phyloP scores from a whole-genome alignment of 495 filamentous ascomycete species.

The Clavariopsis aquatica region DNA sequence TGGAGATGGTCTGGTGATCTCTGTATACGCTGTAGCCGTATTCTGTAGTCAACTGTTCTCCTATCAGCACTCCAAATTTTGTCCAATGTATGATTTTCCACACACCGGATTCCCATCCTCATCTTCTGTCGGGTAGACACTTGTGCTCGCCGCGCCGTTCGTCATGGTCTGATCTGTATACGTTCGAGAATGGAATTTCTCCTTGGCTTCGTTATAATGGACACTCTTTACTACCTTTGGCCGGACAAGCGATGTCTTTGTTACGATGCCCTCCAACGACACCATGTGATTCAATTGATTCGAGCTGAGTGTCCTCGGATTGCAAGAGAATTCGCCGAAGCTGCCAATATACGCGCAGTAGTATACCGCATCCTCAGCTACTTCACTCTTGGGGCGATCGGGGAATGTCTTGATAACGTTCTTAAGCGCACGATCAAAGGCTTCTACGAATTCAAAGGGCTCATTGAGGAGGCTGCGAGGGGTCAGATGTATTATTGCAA shows the following conservation, averaged over 20 bases:
- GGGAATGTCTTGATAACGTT: conserved; percentile 77
- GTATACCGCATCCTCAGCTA: conserved; percentile 69
- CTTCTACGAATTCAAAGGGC: conserved; percentile 83
- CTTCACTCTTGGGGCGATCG: conserved; percentile 61
- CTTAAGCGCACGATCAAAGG: conserved; percentile 88
- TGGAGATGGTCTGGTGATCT: conserved; percentile 96
- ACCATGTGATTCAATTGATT: conserved; percentile 92
- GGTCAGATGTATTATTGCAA: neutral
- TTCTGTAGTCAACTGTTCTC: conserved; percentile 73
- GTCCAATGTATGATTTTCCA: conserved; percentile 22
- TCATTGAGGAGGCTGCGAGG: conserved; percentile 66
- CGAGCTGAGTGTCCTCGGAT: conserved; percentile 87
- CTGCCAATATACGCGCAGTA: conserved; percentile 94
- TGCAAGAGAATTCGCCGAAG: conserved; percentile 93
- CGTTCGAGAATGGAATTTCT: conserved; percentile 78
- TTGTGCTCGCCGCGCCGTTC: conserved; percentile 81
- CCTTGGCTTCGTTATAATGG: conserved; percentile 84
- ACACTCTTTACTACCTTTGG: conserved; percentile 98
- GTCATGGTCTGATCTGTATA: conserved; percentile 97
- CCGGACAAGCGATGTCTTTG: conserved; percentile 89
- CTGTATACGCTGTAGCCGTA: conserved; percentile 94
- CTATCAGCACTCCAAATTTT: conserved; percentile 2
- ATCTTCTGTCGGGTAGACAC: conserved; percentile 94
- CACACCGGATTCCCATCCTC: conserved; percentile 70
- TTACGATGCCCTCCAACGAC: conserved; percentile 96